Evolutionary conservation across 2,329 filamentous ascomycete species (phyloP), one percentile per base, ranked within the genome.

Genomic region (Nothopassalora personata): DNA sequence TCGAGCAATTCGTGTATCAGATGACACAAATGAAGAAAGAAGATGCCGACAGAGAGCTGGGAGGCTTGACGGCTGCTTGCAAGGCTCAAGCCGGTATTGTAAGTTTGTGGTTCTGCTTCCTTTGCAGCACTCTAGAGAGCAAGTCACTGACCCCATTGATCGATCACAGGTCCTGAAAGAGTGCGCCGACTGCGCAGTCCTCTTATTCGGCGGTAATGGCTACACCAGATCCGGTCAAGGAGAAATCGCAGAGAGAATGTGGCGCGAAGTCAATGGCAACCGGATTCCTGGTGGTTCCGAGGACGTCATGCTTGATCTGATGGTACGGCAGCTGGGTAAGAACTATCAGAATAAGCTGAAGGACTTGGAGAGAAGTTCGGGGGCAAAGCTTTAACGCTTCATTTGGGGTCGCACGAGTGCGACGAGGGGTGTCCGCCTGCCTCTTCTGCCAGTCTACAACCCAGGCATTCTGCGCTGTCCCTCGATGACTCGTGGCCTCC

Each of bases 71-170:
- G 2, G 88, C 87, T 1, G 75, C 90, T 71, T 82, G 83, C 13
- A 91, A 92, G 74, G 88, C 88, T 1, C 85, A 90, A 67, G 81
- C 83, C 0, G 89, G 85, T 1, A 86, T 88, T 63, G 86, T 91
- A 11, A 43, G 39, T 43, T 43, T 5, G n/a, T 8, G n/a, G 31
- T 34, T 18, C 39, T 43, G 23, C 23, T n/a, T 43, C n/a, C n/a
- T 2, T 43, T 15, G 6, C 1, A 43, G 39, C 4, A 3, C 3
- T 36, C 4, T 43, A 4, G 3, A 43, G 39, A 15, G 8, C 7
- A 34, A 43, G 5, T 7, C 18, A 43, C 39, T 43, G 39, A 43
- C 18, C 18, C 13, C n/a, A n/a, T n/a, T n/a, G 13, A 43, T 43
- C 39, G 7, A 6, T 7, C n/a, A 5, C 13, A 43, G 39, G 39